Conservation (phyloP, 768 basidiomycete genomes). For the Austroboletus festivus region DNA sequence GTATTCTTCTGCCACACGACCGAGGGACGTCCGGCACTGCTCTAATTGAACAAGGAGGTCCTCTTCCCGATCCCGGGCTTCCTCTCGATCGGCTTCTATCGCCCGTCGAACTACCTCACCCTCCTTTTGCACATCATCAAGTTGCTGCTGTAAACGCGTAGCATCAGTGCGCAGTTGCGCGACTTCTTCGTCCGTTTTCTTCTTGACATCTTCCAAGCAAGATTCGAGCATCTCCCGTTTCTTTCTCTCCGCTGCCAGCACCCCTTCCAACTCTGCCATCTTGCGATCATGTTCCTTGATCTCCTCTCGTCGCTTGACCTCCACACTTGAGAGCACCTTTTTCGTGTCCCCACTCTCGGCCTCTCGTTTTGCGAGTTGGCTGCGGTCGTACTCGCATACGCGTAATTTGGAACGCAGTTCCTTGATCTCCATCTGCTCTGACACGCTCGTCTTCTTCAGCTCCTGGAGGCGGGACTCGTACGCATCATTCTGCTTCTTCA, state of each 20-base stretch:
- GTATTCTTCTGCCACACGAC: slow-evolving; percentile 52
- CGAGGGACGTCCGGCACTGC: slow-evolving; percentile 44
- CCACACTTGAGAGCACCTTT: slow-evolving; percentile 46
- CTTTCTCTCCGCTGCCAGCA: slow-evolving; percentile 46
- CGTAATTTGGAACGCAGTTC: slow-evolving; percentile 59
- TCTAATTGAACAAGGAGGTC: slow-evolving; percentile 50
- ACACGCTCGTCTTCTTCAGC: slow-evolving; percentile 44
- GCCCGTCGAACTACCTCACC: slow-evolving; percentile 33
- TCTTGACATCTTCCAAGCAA: slow-evolving; percentile 41
- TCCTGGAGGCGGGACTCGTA: slow-evolving; percentile 62
- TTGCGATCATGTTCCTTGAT: slow-evolving; percentile 49
- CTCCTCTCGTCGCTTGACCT: slow-evolving; percentile 55
- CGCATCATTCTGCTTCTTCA: slow-evolving; percentile 57
- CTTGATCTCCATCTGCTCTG: slow-evolving; percentile 62
- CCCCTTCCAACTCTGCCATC: slow-evolving; percentile 56
- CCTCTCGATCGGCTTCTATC: slow-evolving; percentile 31
- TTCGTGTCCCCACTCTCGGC: slow-evolving; percentile 49
- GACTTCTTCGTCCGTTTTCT: slow-evolving; percentile 41
- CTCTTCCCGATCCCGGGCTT: slow-evolving; percentile 40
- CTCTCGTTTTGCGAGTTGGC: slow-evolving; percentile 49
- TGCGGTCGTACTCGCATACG: slow-evolving; percentile 53
- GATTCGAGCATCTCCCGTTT: slow-evolving; percentile 47
- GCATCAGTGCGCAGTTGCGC: slow-evolving; percentile 33
- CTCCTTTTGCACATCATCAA: slow-evolving; percentile 38
- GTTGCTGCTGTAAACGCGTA: slow-evolving; percentile 34